Evolutionary conservation across 2,329 filamentous ascomycete species (phyloP).

Genomic region (Phialemoniopsis sp.): DNA sequence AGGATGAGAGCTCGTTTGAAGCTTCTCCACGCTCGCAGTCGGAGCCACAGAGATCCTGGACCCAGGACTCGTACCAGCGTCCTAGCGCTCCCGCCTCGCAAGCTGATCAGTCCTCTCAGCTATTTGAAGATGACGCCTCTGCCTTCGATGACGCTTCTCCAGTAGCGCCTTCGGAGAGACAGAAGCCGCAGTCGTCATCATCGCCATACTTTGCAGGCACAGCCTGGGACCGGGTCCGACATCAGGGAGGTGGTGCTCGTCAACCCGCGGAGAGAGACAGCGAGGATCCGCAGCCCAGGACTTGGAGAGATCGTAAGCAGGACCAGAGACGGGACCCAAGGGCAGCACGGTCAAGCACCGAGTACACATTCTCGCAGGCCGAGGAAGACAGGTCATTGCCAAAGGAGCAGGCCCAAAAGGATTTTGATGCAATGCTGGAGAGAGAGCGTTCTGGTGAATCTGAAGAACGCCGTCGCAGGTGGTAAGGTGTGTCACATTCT

Average conservation of each 20-base stretch:
- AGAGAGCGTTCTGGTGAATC: constrained; percentile 11
- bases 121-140: background rate
- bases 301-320: background rate
- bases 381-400: constrained; percentile 5
- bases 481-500: no score
- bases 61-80: no score
- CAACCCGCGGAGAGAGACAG: no score
- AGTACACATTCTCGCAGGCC: constrained; percentile 5
- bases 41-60: no score
- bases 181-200: background rate
- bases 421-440: constrained; percentile 18
- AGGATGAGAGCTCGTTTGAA: no score
- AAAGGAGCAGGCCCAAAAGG: constrained; percentile 8
- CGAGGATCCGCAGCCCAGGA: background rate
- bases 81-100: no score
- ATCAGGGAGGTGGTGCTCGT: background rate
- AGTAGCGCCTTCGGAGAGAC: constrained; percentile 5
- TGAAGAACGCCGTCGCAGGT: constrained; percentile 5
- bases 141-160: constrained; percentile 13
- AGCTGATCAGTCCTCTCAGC: no score
- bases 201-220: constrained; percentile 1
- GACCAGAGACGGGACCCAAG: constrained; percentile 1
- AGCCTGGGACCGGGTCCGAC: constrained; percentile 14
- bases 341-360: background rate
- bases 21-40: no score